These are phyloP conservation scores for Cordyceps militaris DNA, from an alignment of 2,329 filamentous ascomycete species.

Conservation along the genomic window DNA sequence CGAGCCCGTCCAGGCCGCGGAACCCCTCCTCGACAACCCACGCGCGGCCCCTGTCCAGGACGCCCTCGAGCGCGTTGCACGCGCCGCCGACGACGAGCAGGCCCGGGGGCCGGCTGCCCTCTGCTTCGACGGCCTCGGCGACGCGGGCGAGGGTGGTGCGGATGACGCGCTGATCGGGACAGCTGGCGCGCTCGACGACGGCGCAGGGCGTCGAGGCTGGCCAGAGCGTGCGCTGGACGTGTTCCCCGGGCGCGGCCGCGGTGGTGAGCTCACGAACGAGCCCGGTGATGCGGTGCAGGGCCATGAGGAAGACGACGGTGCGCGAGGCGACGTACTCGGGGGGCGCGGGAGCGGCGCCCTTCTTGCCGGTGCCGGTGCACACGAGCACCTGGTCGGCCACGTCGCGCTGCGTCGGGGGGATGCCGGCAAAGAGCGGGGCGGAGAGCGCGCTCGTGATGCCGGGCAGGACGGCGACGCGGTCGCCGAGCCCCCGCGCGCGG, in stretches of 20 bases:
- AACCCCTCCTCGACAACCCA: slow-evolving; percentile 91
- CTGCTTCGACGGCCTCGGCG: slow-evolving; percentile 74
- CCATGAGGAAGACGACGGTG: slow-evolving; percentile 94
- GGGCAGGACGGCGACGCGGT: slow-evolving; percentile 64
- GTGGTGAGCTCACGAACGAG: slow-evolving; percentile 65
- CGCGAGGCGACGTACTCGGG: slow-evolving; percentile 69
- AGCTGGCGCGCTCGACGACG: slow-evolving; percentile 88
- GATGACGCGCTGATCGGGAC: slow-evolving; percentile 88
- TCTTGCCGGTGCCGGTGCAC: slow-evolving; percentile 93
- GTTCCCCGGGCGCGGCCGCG: slow-evolving; percentile 24
- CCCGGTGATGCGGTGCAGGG: slow-evolving; percentile 72
- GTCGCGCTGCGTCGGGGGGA: slow-evolving; percentile 82
- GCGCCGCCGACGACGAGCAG: slow-evolving; percentile 77
- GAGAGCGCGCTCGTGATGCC: slow-evolving; percentile 85
- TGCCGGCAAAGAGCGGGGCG: slow-evolving; percentile 79
- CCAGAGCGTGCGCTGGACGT: slow-evolving; percentile 46
- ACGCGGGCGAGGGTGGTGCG: slow-evolving; percentile 77
- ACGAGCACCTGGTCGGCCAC: slow-evolving; percentile 89
- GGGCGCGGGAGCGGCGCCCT: slow-evolving; percentile 74
- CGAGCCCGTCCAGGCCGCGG: slow-evolving; percentile 54
- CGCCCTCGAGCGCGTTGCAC: slow-evolving; percentile 65
- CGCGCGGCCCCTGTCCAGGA: slow-evolving; percentile 48
- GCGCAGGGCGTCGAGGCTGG: slow-evolving; percentile 78
- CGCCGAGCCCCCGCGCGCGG: slow-evolving; percentile 59
- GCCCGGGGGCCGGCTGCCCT: slow-evolving; percentile 83